phyloP scores from a whole-genome alignment of 805 yeast genomes.

The Saturnispora dispora region DNA sequence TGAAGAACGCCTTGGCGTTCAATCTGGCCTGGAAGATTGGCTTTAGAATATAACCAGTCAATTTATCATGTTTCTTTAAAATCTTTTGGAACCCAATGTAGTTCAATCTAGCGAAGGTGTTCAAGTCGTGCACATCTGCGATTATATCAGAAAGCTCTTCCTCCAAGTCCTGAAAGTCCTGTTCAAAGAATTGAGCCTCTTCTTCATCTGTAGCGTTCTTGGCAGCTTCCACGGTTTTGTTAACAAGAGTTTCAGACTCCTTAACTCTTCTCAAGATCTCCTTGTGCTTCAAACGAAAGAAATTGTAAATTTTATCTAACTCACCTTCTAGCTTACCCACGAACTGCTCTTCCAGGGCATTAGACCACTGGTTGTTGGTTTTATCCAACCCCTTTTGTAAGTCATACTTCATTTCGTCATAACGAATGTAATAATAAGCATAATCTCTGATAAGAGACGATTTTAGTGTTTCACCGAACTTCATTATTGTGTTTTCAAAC shows the following conservation, averaged over 20 bases:
- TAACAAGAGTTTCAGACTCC: slow-evolving; percentile 67
- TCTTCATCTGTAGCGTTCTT: slow-evolving; percentile 30
- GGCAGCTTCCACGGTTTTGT: slow-evolving; percentile 41
- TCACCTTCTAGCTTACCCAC: slow-evolving; percentile 68
- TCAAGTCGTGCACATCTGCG: slow-evolving; percentile 95
- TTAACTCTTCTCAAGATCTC: slow-evolving; percentile 82
- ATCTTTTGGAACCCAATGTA: slow-evolving; percentile 97
- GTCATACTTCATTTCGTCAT: slow-evolving; percentile 82
- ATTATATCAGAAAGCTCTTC: slow-evolving; percentile 77
- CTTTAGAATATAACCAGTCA: slow-evolving; percentile 67
- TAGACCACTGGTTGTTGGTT: slow-evolving; percentile 59
- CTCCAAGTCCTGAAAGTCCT: slow-evolving; percentile 65
- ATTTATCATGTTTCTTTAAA: slow-evolving; percentile 92
- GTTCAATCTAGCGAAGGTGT: slow-evolving; percentile 85
- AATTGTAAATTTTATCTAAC: slow-evolving; percentile 86
- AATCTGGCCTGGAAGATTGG: slow-evolving; percentile 92
- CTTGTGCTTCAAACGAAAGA: slow-evolving; percentile 78
- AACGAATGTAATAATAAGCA: slow-evolving; percentile 81
- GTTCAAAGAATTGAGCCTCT: slow-evolving; percentile 35
- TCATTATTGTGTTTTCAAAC: slow-evolving; percentile 41
- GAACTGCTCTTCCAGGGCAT: slow-evolving; percentile 73
- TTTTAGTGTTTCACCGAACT: slow-evolving; percentile 90
- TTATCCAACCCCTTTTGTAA: slow-evolving; percentile 57
- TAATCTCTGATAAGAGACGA: slow-evolving; percentile 86
- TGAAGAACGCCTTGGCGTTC: slow-evolving; percentile 90